Base-by-base conservation (phyloP, 2,329 filamentous ascomycete genomes). In the Diaporthe nobilis region DNA sequence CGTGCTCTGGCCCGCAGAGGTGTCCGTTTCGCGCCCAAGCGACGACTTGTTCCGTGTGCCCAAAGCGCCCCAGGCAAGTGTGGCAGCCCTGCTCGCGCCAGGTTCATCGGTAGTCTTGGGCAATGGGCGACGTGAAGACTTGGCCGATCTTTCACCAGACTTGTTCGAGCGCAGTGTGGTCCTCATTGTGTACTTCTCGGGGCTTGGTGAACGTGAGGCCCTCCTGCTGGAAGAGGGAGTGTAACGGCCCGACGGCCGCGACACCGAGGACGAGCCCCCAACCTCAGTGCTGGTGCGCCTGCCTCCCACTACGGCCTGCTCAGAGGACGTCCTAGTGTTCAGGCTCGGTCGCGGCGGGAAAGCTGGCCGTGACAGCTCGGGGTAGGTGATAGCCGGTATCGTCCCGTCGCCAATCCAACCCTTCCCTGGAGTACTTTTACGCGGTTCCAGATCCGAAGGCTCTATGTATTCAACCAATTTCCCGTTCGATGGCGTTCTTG, bases 341-440 rank as follows among this genome's bases (percentile, higher is more conserved):
- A 90, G 82, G 1, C 89, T 87, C 37, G 91, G 90, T 34, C 94
- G 88, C 67, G 89, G 85, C 17, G 92, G 88, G 13, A 91, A 85
- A 17, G 85, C 81, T 17, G 94, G 94, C 74, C 92, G 91, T n/a
- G 94, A 93, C n/a, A 98, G 87, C 79, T 97, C 93, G 6, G 92
- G 90, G 82, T 97, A 98, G 76, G 89, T 92, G 67, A 96, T 90
- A 10, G 94, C 93, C 63, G 94, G 95, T 77, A 98, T 93, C 1
- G 94, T 97, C 17, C 95, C 94, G 78, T 93, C 90, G 55, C 94
- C 95, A 80, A 98, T 93, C 88, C 91, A 96, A 4, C 91, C 92
- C 77, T 85, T 88, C 77, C 76, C 39, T 75, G 78, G 37, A 73
- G 70, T 58, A 47, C 63, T 63, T n/a, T 8, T 70, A 13, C 78